phyloP scores from a whole-genome alignment of 2,329 filamentous ascomycete genomes.

The Pseudogymnoascus sp. region DNA sequence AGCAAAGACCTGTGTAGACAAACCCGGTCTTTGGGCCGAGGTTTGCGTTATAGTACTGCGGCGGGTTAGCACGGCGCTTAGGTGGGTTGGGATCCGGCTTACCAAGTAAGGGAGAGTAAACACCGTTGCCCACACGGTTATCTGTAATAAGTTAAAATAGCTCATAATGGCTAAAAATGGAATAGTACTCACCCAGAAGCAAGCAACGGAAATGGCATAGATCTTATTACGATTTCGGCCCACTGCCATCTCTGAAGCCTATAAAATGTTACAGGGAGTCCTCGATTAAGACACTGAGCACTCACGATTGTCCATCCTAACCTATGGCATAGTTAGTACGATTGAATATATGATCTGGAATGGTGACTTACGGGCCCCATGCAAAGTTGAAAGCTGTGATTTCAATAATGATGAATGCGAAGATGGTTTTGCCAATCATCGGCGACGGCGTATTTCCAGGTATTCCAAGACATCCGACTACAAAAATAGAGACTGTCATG shows the following conservation, averaged over 20 bases:
- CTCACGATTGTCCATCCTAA: neutral
- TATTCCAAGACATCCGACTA: conserved; percentile 35
- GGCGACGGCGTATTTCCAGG: conserved; percentile 20
- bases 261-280: neutral
- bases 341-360: conserved; percentile 21
- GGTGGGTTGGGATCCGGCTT: neutral
- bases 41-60: conserved; percentile 30
- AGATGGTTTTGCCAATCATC: conserved; percentile 26
- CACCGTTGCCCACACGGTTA: conserved; percentile 34
- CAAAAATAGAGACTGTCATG: conserved; percentile 34
- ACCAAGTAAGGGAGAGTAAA: conserved; percentile 33
- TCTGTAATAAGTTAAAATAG: neutral
- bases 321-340: neutral
- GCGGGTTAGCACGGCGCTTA: neutral
- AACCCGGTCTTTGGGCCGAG: conserved; percentile 34
- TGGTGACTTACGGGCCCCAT: conserved; percentile 34
- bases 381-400: conserved; percentile 39
- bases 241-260: conserved; percentile 38
- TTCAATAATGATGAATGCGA: conserved; percentile 36
- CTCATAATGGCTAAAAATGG: neutral
- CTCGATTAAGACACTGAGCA: neutral
- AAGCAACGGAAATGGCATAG: conserved; percentile 34
- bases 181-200: conserved; percentile 29
- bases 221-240: conserved; percentile 41
- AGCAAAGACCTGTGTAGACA: conserved; percentile 29